Evolutionary conservation across 1,139 yeast genomes (phyloP), one percentile per base, ranked within the genome.

Genomic region (Schwanniomyces etchellsii): DNA sequence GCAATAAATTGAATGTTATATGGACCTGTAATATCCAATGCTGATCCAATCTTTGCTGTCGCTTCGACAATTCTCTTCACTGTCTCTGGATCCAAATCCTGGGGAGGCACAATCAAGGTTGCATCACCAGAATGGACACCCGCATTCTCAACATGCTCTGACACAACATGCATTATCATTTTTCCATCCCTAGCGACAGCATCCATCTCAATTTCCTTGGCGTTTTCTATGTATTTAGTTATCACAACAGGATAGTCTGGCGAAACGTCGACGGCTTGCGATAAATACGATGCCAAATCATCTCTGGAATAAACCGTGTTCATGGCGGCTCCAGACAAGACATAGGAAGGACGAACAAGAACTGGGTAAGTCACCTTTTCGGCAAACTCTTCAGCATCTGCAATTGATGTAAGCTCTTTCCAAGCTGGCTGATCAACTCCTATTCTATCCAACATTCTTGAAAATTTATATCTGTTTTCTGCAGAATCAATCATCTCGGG

Each of bases 111-210:
- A 59, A 91, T 82, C 54, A 91, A 70, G 29, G 98, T 91, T 39
- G 98, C 98, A 63, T 91, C 98, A 72, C 98, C 98, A 37, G 98
- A 91, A 64, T 91, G 98, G 34, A 91, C 96, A 76, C 98, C 98
- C 17, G 98, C 98, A 55, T 91, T 91, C 64, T 91, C 98, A 50
- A 91, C 97, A 58, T 91, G 98, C 64, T 93, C 98, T 35, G 96
- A 88, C 38, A 91, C 96, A 57, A 88, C 97, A 57, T 91, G 98
- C 91, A 91, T 86, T 44, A 91, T 76, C 68, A 91, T 71, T 59
- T 88, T 77, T 63, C 98, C 98, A 52, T 91, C 86, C 55, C 76
- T 77, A 31, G 98, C 97, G 48, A 91, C 98, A 31, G 96, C 98
- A 62, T 91, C 98, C 91, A 91, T 88, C 65, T 91, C 98, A 52